phyloP scores from a whole-genome alignment of 805 yeast genomes.

The Wickerhamiella brachini region DNA sequence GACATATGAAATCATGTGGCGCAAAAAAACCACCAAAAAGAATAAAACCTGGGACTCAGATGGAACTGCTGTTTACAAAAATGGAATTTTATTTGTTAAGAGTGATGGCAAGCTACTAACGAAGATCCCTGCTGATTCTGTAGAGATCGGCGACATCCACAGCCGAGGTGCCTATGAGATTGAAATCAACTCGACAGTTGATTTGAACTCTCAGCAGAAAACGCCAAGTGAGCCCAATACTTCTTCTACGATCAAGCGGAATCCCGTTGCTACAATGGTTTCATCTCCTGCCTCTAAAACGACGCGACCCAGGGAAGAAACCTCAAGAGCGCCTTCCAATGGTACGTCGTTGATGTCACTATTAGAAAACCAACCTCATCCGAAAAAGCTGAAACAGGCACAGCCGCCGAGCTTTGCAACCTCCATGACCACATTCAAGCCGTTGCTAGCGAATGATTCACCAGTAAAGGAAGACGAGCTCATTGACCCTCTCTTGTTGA shows the following conservation, averaged over 20 bases:
- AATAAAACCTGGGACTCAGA: conserved; percentile 94
- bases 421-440: neutral
- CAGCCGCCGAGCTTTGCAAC: no score
- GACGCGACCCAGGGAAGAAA: no score
- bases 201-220: neutral
- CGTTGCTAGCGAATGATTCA: neutral
- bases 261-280: no score
- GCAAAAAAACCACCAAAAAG: conserved; percentile 63
- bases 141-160: conserved; percentile 30
- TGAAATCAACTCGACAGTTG: conserved; percentile 4
- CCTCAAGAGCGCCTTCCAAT: no score
- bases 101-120: conserved; percentile 17
- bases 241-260: no score
- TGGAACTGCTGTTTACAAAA: conserved; percentile 37
- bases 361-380: no score
- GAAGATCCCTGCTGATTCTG: conserved; percentile 18
- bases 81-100: conserved; percentile 14
- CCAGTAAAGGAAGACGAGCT: neutral
- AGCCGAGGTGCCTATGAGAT: conserved; percentile 47
- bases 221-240: no score
- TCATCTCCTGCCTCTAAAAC: neutral
- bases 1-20: conserved; percentile 35
- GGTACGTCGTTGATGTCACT: no score
- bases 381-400: no score
- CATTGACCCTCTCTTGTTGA: conserved; percentile 24